These are phyloP conservation scores for Hyparrhenia diplandra DNA, from an alignment of 176 grass and related monocot species.

Conservation along the genomic window DNA sequence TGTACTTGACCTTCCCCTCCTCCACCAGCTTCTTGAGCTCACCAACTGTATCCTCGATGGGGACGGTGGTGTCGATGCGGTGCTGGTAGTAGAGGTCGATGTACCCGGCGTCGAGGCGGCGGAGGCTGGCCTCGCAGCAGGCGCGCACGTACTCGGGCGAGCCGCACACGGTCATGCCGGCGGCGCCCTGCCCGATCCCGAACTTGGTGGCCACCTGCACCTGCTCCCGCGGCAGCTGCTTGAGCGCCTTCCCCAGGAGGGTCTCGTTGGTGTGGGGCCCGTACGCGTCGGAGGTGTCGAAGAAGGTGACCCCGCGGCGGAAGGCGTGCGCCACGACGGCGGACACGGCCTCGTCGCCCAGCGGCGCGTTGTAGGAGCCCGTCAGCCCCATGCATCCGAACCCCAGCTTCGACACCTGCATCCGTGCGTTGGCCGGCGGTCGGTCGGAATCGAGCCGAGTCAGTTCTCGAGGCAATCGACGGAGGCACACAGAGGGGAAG, in stretches of 20 bases:
- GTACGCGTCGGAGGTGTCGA: constrained; percentile 79
- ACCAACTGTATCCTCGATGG: constrained; percentile 79
- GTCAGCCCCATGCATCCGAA: constrained; percentile 76
- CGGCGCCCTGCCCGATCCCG: constrained; percentile 29
- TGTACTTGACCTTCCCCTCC: constrained; percentile 77
- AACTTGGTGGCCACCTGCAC: constrained; percentile 93
- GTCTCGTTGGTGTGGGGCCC: constrained; percentile 64
- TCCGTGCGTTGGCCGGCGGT: not conserved
- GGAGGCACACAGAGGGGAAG: not conserved
- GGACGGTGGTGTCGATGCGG: constrained; percentile 53
- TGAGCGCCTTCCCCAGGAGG: constrained; percentile 71
- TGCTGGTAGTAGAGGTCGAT: constrained; percentile 89
- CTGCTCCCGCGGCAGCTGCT: constrained; percentile 64
- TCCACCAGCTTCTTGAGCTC: constrained; percentile 92
- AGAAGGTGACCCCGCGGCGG: constrained; percentile 71
- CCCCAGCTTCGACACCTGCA: constrained; percentile 80
- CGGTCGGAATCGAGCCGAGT: not conserved
- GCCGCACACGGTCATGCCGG: constrained; percentile 30
- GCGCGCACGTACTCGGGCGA: constrained; percentile 59
- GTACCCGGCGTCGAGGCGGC: constrained; percentile 49
- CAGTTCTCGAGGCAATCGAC: not conserved
- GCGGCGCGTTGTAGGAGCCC: constrained; percentile 52
- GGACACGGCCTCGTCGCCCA: constrained; percentile 39
- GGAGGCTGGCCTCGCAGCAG: constrained; percentile 68
- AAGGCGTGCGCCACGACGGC: constrained; percentile 72